phyloP scores from a whole-genome alignment of 306 rosid genomes.

The Sicyos edulis region DNA sequence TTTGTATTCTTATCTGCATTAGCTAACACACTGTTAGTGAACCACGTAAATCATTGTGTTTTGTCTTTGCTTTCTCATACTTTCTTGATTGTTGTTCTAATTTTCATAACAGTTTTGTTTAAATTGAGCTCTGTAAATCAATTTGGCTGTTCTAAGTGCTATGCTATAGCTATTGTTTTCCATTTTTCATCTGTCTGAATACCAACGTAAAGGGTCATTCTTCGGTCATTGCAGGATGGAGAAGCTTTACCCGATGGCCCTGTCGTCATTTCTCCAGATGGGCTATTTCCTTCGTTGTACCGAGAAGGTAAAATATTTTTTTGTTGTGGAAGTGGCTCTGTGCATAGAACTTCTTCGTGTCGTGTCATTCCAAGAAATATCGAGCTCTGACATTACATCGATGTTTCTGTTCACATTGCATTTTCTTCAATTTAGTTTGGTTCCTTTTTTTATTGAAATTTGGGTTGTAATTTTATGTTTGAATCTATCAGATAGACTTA shows the following conservation, averaged over 20 bases:
- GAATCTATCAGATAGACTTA: constrained; percentile 9
- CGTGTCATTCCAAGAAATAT: not conserved
- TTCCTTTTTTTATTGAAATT: not conserved
- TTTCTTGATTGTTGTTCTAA: too few relatives aligned
- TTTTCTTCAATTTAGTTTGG: not conserved
- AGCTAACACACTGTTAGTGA: too few relatives aligned
- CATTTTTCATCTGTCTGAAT: not conserved
- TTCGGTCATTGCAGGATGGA: constrained; percentile 57
- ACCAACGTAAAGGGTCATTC: not conserved
- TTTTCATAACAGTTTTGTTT: not conserved
- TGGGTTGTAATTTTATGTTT: not conserved
- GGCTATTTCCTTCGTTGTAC: constrained; percentile 75
- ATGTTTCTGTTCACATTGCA: not conserved
- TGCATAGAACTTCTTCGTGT: not conserved
- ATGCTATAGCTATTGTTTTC: not conserved
- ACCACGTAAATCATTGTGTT: too few relatives aligned
- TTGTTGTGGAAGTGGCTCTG: not conserved
- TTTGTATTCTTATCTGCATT: too few relatives aligned
- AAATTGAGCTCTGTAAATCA: not conserved
- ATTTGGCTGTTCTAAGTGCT: not conserved
- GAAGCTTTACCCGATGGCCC: constrained; percentile 83
- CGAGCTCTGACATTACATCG: not conserved
- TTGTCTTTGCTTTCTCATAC: too few relatives aligned
- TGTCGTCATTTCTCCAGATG: constrained; percentile 87
- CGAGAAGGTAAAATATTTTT: constrained; percentile 66